These are phyloP conservation scores for Trichophyton equinum DNA, from an alignment of 2,329 filamentous ascomycete species.

Conservation along the genomic window DNA sequence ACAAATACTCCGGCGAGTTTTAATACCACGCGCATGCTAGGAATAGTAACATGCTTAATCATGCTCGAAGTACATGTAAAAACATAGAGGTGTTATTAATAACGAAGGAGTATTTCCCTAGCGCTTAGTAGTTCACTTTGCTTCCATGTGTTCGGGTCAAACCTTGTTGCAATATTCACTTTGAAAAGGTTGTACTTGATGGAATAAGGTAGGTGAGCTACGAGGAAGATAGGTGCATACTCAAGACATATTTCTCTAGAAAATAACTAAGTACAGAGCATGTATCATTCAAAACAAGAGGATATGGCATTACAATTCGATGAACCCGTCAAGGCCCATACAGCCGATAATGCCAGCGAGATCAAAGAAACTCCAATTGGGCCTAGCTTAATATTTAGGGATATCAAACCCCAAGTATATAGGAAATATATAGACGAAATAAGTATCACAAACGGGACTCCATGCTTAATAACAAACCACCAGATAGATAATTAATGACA, in stretches of 20 bases:
- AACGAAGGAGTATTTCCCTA: background rate
- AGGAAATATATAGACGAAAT: background rate
- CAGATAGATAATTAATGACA: background rate
- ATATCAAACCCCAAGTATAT: background rate
- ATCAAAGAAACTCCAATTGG: background rate
- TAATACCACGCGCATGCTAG: background rate
- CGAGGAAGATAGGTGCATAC: background rate
- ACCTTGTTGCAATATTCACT: background rate
- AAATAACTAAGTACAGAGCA: background rate
- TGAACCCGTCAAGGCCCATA: background rate
- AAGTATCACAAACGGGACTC: background rate
- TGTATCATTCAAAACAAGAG: background rate
- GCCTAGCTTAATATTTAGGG: background rate
- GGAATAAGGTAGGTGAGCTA: background rate
- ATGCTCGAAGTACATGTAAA: background rate
- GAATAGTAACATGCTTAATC: background rate
- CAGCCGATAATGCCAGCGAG: background rate
- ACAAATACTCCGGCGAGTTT: background rate
- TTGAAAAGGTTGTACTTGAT: background rate
- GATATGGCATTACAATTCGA: background rate
- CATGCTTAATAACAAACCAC: constrained; percentile 1
- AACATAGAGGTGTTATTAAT: background rate
- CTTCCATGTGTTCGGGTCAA: background rate
- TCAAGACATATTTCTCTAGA: background rate
- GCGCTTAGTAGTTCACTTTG: background rate